Evolutionary conservation across 805 yeast genomes (phyloP), one percentile per base, ranked within the genome.

Genomic region (Martiniozyma abietophila): DNA sequence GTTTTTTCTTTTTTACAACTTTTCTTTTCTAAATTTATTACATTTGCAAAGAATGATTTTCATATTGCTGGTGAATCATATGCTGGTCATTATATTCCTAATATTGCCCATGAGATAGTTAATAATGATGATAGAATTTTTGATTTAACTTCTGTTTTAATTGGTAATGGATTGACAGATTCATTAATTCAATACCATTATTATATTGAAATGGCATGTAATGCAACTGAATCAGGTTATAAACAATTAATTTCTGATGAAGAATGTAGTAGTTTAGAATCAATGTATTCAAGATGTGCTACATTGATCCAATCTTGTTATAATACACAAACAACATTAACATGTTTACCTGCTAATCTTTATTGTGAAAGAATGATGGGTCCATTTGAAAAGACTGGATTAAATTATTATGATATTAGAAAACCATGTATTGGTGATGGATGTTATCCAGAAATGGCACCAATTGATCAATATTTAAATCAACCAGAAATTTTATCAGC

Each of bases 181-280:
- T 79, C 94, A 8, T 70, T 80, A 54, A 68, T 73, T 42, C 95
- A 84, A 62, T 78, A 79, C 59, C 74, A 72, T 42, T 71, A 73
- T 59, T 83, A 80, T 57, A 77, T 80, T 54, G 94, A 94, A 58
- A 86, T 85, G 96, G 95, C 95, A 10, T 86, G 96, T 62, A 95
- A 53, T 41, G 49, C 45, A 2, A 36, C 95, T 44, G 67, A 76
- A 51, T 95, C 95, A 47, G 96, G 95, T 25, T 64, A 53, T 56
- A 80, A 81, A 25, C 65, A 88, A 11, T 84, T 85, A 5, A 64
- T 86, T 44, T 62, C 72, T 24, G 92, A 84, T 37, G 85, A 80
- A 41, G 80, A 80, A 49, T 89, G 98, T 64, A 69, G 73, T 34
- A 60, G 63, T 21, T 76, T 89, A 80, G 67, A 69, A 37, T 65